phyloP scores from a whole-genome alignment of 768 basidiomycete genomes.

The Asterophora parasitica region DNA sequence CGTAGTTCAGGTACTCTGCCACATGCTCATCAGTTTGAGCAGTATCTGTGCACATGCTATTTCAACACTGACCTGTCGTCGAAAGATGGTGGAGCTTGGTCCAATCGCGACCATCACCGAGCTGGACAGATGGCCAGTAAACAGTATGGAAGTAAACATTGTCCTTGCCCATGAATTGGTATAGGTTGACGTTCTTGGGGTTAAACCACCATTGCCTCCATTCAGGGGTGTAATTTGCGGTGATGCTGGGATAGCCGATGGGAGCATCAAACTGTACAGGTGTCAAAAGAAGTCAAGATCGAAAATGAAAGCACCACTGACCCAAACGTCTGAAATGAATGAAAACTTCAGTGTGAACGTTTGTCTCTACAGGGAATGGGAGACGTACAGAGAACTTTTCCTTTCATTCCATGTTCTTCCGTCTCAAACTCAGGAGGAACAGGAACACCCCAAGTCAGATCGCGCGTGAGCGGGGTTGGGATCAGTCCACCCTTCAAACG shows the following conservation, averaged over 20 bases:
- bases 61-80: slow-evolving; percentile 68
- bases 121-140: slow-evolving; percentile 85
- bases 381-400: slow-evolving; percentile 92
- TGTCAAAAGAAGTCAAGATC: slow-evolving; percentile 11
- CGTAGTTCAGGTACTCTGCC: slow-evolving; percentile 94
- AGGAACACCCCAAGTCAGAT: slow-evolving; percentile 94
- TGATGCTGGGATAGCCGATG: slow-evolving; percentile 96
- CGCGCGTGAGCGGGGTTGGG: slow-evolving; percentile 89
- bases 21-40: neutral
- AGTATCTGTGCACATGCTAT: neutral
- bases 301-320: slow-evolving; percentile 33
- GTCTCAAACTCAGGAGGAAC: slow-evolving; percentile 59
- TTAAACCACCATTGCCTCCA: slow-evolving; percentile 99
- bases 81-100: slow-evolving; percentile 92
- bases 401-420: slow-evolving; percentile 79
- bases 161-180: slow-evolving; percentile 99
- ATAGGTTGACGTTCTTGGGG: slow-evolving; percentile 81
- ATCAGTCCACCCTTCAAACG: slow-evolving; percentile 80
- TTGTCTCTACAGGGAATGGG: neutral
- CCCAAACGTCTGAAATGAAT: slow-evolving; percentile 77
- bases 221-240: slow-evolving; percentile 88
- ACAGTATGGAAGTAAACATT: slow-evolving; percentile 98
- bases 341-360: slow-evolving; percentile 5
- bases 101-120: slow-evolving; percentile 90
- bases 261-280: slow-evolving; percentile 88